Conservation (phyloP, 139 green algal genomes). For the Chlamydomonas sp. region DNA sequence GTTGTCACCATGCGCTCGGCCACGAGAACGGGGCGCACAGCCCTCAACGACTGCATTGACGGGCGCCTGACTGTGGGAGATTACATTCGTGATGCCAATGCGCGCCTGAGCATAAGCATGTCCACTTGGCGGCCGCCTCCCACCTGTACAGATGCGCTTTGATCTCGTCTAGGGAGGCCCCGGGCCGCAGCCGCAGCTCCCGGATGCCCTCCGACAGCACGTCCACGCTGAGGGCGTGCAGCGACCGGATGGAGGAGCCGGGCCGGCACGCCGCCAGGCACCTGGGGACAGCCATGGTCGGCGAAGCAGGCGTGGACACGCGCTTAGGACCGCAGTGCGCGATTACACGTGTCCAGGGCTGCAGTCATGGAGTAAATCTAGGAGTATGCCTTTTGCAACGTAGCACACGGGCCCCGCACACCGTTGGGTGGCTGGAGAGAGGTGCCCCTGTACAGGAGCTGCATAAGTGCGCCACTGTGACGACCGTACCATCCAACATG, state of each 20-base stretch:
- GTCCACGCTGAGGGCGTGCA: conserved; percentile 42
- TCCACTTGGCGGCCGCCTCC: background rate
- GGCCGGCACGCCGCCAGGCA: conserved; percentile 64
- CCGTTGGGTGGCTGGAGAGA: too few species aligned
- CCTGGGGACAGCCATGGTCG: background rate
- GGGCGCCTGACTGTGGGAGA: too few species aligned
- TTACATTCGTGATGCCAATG: background rate
- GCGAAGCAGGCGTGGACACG: background rate
- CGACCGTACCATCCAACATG: too few species aligned
- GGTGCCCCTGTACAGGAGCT: too few species aligned
- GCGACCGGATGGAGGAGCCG: conserved; percentile 64
- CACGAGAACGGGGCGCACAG: background rate
- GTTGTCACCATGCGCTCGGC: too few species aligned
- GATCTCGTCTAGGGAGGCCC: conserved; percentile 29
- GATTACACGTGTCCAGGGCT: too few species aligned
- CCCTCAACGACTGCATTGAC: too few species aligned
- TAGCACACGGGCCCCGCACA: too few species aligned
- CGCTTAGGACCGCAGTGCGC: background rate
- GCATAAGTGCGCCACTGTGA: too few species aligned
- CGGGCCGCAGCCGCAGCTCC: conserved; percentile 44
- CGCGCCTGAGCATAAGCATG: background rate
- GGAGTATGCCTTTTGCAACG: too few species aligned
- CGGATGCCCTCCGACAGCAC: conserved; percentile 51
- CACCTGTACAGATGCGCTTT: conserved; percentile 39
- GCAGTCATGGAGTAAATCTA: too few species aligned